Conservation (phyloP, 352 stramenopile species). For the Phytophthora fragariae region DNA sequence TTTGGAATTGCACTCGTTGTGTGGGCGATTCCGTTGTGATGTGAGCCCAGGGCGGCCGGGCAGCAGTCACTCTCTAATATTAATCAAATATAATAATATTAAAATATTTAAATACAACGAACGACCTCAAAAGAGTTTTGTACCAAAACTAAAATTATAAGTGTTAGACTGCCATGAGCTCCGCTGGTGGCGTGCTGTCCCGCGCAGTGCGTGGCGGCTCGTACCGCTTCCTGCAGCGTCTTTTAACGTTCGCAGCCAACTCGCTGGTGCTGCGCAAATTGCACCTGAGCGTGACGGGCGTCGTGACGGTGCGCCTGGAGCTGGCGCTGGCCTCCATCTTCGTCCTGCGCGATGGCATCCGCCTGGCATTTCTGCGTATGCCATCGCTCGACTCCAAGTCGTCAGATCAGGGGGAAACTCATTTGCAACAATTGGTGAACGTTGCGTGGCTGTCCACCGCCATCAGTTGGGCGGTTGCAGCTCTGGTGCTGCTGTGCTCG, state of each 20-base stretch:
- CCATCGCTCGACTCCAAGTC: constrained; percentile 59
- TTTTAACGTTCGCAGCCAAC: constrained; percentile 88
- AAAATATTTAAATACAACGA: no score
- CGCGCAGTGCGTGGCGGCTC: constrained; percentile 70
- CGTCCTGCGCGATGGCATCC: constrained; percentile 90
- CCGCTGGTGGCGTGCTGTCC: constrained; percentile 42
- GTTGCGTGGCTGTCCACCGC: constrained; percentile 78
- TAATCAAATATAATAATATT: no score
- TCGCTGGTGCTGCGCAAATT: constrained; percentile 79
- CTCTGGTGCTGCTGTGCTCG: constrained; percentile 36
- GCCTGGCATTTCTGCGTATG: constrained; percentile 88
- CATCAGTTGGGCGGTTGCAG: constrained; percentile 64
- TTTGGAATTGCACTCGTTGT: not conserved
- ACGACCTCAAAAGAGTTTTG: no score
- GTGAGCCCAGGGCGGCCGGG: no score
- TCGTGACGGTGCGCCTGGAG: constrained; percentile 88
- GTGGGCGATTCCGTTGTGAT: no score
- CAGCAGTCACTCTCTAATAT: no score
- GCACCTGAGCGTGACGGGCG: constrained; percentile 80
- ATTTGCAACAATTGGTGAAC: constrained; percentile 78
- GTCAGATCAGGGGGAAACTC: not conserved
- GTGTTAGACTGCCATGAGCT: constrained; percentile 24
- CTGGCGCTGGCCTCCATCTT: constrained; percentile 91
- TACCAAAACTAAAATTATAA: not conserved
- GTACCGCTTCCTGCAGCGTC: constrained; percentile 83